Conservation (phyloP, 345 rosid genomes). For the Viola odorata region DNA sequence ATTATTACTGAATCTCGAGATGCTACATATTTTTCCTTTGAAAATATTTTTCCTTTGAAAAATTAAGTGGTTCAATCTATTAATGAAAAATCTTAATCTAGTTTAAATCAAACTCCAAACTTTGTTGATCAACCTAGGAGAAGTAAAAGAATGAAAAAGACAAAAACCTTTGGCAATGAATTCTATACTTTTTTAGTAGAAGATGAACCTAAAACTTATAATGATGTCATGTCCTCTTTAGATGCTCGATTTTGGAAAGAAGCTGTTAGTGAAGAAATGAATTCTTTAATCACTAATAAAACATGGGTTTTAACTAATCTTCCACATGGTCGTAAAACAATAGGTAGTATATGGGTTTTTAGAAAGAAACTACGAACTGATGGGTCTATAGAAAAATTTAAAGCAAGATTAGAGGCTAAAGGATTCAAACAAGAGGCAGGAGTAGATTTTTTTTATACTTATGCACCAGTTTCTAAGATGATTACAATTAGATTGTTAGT, state of each 20-base stretch:
- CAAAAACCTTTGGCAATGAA: background rate
- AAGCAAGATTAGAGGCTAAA: background rate
- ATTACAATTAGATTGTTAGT: background rate
- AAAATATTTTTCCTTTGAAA: constrained; percentile 1
- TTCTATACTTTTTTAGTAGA: background rate
- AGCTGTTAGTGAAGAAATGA: background rate
- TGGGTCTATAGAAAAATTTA: background rate
- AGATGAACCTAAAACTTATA: background rate
- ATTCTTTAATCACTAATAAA: background rate
- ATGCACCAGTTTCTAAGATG: background rate
- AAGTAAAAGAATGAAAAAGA: background rate
- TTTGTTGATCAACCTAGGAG: background rate
- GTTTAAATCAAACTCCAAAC: background rate
- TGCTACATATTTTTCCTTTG: background rate
- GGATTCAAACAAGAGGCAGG: background rate
- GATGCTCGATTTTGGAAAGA: background rate
- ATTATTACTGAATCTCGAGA: background rate
- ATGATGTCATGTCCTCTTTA: background rate
- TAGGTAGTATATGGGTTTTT: constrained; percentile 5
- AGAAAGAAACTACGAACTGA: background rate
- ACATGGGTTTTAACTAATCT: constrained; percentile 1
- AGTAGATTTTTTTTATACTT: background rate
- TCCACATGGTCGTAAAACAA: background rate
- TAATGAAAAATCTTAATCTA: background rate
- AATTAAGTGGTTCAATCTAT: background rate